A percentile compares a stretch with the other conserved stretches of the same genome.
phyloP scores from a whole-genome alignment of 257 asterid species.

The Haberlea rhodopensis region DNA sequence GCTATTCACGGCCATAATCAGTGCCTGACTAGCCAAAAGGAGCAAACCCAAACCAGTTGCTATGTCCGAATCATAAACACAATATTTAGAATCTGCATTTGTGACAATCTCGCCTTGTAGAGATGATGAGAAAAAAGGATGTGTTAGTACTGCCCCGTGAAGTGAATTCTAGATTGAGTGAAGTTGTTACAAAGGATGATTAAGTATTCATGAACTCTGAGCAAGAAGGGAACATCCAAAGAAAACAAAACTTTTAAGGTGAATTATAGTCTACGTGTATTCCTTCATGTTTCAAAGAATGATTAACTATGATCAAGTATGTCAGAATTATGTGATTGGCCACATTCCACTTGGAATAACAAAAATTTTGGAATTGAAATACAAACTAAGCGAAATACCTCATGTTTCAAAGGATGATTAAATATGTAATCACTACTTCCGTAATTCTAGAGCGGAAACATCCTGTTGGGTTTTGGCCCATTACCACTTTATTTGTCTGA shows the following conservation, averaged over 20 bases:
- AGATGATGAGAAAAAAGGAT: not conserved
- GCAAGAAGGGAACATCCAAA: not conserved
- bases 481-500: no score
- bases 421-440: no score
- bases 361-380: not conserved
- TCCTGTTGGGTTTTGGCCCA: no score
- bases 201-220: not conserved
- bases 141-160: not conserved
- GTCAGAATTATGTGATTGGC: not conserved
- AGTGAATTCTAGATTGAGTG: not conserved
- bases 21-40: constrained; percentile 66
- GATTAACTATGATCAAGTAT: not conserved
- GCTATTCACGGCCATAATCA: constrained; percentile 61
- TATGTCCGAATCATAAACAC: constrained; percentile 61
- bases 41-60: constrained; percentile 71
- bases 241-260: not conserved
- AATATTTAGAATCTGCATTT: constrained; percentile 40
- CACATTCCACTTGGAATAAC: not conserved
- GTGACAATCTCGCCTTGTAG: constrained; percentile 42
- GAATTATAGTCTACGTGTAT: not conserved
- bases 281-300: not conserved
- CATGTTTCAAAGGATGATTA: not conserved
- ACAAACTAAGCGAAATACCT: no score
- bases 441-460: not conserved
- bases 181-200: not conserved